A percentile compares a stretch with the other conserved stretches of the same genome.
These are phyloP conservation scores for Citeromyces matritensis DNA, from an alignment of 805 yeast species.

Conservation along the genomic window DNA sequence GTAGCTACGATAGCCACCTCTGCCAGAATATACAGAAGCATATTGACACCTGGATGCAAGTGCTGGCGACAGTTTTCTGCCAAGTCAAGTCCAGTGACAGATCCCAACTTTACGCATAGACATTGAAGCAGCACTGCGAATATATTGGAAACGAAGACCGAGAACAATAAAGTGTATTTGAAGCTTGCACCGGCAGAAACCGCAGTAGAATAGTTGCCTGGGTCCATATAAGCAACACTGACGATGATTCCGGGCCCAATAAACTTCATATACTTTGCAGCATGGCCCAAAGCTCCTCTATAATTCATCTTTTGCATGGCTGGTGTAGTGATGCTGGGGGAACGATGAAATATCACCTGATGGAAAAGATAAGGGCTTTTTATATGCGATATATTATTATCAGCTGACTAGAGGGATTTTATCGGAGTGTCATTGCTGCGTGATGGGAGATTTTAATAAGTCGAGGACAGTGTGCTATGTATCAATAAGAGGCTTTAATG, in stretches of 20 bases:
- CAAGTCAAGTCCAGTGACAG: conserved; percentile 79
- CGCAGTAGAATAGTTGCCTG: conserved; percentile 86
- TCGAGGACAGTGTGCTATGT: no score
- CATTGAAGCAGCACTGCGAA: conserved; percentile 77
- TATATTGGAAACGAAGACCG: conserved; percentile 61
- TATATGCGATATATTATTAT: not conserved
- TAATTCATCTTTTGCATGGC: no score
- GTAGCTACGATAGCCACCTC: conserved; percentile 86
- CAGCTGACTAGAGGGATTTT: not conserved
- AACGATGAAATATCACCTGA: not conserved
- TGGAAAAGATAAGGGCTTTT: not conserved
- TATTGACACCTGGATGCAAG: conserved; percentile 53
- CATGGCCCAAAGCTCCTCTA: not conserved
- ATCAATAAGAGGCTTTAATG: no score
- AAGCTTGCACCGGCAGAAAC: conserved; percentile 80
- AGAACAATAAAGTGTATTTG: conserved; percentile 57
- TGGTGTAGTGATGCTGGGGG: not conserved
- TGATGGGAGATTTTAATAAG: no score
- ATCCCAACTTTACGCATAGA: conserved; percentile 72
- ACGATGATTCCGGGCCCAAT: conserved; percentile 85
- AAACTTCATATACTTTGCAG: conserved; percentile 42
- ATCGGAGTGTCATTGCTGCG: no score
- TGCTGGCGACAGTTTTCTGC: conserved; percentile 72
- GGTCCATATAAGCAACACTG: conserved; percentile 85
- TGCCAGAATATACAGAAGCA: conserved; percentile 51